These are phyloP conservation scores for Backusella tarrabulga DNA, from an alignment of 192 early-diverging fungal genomes.

Conservation along the genomic window DNA sequence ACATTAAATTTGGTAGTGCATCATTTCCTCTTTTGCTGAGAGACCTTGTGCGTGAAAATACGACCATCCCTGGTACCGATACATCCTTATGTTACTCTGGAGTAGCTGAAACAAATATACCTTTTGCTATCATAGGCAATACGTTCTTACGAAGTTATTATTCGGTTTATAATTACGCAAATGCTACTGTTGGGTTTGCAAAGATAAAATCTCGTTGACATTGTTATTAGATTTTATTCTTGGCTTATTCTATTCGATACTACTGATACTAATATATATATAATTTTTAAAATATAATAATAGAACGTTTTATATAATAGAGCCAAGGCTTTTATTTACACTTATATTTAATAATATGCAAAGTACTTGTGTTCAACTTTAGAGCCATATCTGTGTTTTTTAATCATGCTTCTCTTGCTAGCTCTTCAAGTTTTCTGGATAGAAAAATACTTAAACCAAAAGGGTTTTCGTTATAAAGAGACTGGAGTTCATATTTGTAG, in stretches of 20 bases:
- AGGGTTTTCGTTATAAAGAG: constrained; percentile 6
- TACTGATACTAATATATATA: too few species aligned
- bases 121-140: constrained; percentile 38
- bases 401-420: background rate
- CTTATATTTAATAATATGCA: background rate
- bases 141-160: constrained; percentile 49
- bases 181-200: constrained; percentile 42
- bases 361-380: background rate
- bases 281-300: too few species aligned
- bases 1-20: constrained; percentile 20
- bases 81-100: constrained; percentile 24
- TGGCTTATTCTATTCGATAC: background rate
- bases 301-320: too few species aligned
- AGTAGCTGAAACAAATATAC: constrained; percentile 15
- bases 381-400: background rate
- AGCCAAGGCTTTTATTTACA: background rate
- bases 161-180: constrained; percentile 43
- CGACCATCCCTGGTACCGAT: background rate
- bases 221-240: background rate
- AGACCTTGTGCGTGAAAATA: constrained; percentile 15
- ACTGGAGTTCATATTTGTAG: constrained; percentile 17
- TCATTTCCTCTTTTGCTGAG: constrained; percentile 31
- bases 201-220: constrained; percentile 3
- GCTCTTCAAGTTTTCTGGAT: background rate
- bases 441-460: constrained; percentile 5